Conservation (phyloP, 2,329 filamentous ascomycete species). For the Gaeumannomyces sp. region DNA sequence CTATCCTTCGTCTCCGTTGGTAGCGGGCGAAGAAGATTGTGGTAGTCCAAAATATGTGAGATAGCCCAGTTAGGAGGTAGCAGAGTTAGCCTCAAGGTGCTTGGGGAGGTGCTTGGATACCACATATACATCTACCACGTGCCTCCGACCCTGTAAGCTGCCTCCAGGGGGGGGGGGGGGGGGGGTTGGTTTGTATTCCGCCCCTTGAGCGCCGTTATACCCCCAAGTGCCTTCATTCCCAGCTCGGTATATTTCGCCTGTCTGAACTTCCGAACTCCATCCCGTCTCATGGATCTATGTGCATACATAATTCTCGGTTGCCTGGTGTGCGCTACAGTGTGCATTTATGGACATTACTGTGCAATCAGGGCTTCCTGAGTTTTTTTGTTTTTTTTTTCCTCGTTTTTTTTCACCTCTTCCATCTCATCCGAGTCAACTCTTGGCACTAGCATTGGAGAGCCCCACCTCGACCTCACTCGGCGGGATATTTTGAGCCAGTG, state of each 20-base stretch:
- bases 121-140: too few relatives aligned
- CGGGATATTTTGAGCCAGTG: neutral
- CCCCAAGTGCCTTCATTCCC: too few relatives aligned
- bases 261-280: too few relatives aligned
- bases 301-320: too few relatives aligned
- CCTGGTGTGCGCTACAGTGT: neutral
- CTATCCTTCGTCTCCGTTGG: neutral
- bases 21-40: neutral
- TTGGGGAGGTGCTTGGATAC: too few relatives aligned
- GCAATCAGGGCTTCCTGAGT: constrained; percentile 1
- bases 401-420: neutral
- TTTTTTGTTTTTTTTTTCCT: constrained; percentile 5
- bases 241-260: too few relatives aligned
- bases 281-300: too few relatives aligned
- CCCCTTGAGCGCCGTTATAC: too few relatives aligned
- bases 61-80: neutral
- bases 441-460: neutral
- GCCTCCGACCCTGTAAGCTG: too few relatives aligned
- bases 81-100: too few relatives aligned
- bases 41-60: neutral
- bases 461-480: neutral
- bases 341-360: neutral
- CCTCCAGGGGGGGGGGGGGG: too few relatives aligned
- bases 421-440: neutral
- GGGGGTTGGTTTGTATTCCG: too few relatives aligned